Evolutionary conservation across 768 basidiomycete genomes (phyloP), one percentile per base, ranked within the genome.

Genomic region (Boletus edulis): DNA sequence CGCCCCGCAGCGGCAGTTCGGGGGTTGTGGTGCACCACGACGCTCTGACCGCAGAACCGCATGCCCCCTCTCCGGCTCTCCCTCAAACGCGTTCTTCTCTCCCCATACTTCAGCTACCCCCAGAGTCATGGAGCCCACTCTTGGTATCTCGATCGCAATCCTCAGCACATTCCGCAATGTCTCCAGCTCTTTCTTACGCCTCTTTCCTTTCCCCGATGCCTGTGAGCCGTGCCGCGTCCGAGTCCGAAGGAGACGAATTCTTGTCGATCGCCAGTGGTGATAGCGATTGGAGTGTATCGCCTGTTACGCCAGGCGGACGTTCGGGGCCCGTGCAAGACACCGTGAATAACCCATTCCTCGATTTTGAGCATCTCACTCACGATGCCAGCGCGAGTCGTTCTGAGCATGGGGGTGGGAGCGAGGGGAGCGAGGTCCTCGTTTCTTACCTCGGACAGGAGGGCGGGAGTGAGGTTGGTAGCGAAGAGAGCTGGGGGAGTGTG

Each of bases 201-300:
- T 69, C 67, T 0, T 68, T 68, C 49, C 55, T 67, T 4, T 69
- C 67, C 2, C 67, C 65, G 24, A 44, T 60, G 42, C 55, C 67
- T 3, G 17, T 58, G 15, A 65, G 59, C 32, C 59, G 59, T 17
- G 24, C 46, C 0, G 48, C 39, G 5, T 65, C 67, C 20, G 64
- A 58, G 43, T 67, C 65, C 2, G 65, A 67, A 24, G 52, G 42
- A 12, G 65, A 60, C 20, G 67, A 68, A 37, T 68, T 69, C 12
- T 8, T 67, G 52, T 67, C 67, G 41, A 43, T 66, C 35, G 65
- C 54, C 1, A 57, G 65, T 3, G 58, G 54, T 13, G 58, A 60
- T 1, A 64, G 59, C 35, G 61, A 61, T 8, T 63, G 59, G 59
- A 13, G 39, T 17, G 17, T 3, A 5, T 56, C 58, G 20, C 56